These are phyloP conservation scores for Talaromyces sp. DNA, from an alignment of 2,329 filamentous ascomycete species.

Conservation along the genomic window DNA sequence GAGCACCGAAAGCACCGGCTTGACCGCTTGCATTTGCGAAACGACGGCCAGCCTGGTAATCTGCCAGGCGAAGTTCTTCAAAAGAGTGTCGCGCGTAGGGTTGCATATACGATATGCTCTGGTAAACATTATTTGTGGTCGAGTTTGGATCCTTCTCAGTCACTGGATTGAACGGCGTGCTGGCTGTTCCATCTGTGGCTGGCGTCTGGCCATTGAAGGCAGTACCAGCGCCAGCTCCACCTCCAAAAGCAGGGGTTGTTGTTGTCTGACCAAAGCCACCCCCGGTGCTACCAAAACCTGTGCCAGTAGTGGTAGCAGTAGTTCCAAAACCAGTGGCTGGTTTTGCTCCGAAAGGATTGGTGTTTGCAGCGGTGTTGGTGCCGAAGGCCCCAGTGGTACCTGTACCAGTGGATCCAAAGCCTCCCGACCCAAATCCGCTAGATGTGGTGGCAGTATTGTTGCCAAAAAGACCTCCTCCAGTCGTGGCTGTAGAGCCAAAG, in stretches of 20 bases:
- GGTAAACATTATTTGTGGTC: slow-evolving; percentile 44
- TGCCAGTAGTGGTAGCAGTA: slow-evolving; percentile 21
- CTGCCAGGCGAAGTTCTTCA: slow-evolving; percentile 74
- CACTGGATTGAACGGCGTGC: slow-evolving; percentile 44
- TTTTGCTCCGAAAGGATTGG: slow-evolving; percentile 26
- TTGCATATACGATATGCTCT: slow-evolving; percentile 49
- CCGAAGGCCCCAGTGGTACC: slow-evolving; percentile 27
- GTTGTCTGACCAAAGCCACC: slow-evolving; percentile 25
- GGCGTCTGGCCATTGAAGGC: slow-evolving; percentile 41
- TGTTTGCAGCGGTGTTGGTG: slow-evolving; percentile 14
- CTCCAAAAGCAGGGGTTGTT: slow-evolving; percentile 32
- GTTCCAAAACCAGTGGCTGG: slow-evolving; percentile 29
- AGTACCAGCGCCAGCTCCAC: slow-evolving; percentile 41
- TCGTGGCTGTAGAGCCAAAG: slow-evolving; percentile 16
- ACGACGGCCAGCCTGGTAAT: slow-evolving; percentile 83
- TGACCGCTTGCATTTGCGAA: slow-evolving; percentile 80
- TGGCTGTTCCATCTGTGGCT: slow-evolving; percentile 45
- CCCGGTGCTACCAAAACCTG: slow-evolving; percentile 25
- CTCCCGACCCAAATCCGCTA: slow-evolving; percentile 36
- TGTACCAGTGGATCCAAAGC: slow-evolving; percentile 28
- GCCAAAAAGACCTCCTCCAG: slow-evolving; percentile 32
- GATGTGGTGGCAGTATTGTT: slow-evolving; percentile 31
- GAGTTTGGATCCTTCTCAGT: slow-evolving; percentile 44
- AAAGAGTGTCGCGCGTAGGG: slow-evolving; percentile 77
- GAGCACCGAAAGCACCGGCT: slow-evolving; percentile 74